A percentile compares a stretch with the other conserved stretches of the same genome.
phyloP scores from a whole-genome alignment of 1,139 yeast species.

The Diutina rugosa region DNA sequence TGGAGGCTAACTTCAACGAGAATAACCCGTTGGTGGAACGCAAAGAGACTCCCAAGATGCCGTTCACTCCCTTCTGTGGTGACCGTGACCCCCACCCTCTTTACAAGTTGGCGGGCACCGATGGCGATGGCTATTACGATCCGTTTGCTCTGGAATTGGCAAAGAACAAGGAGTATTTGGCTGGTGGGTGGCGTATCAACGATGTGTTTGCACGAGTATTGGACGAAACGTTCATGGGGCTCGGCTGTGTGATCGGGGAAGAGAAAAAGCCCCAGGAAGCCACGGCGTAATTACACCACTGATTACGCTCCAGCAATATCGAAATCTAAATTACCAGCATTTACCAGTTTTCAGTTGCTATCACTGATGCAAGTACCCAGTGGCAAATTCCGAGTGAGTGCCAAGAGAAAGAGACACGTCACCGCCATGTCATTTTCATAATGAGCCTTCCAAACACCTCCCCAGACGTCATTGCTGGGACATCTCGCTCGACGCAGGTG shows the following conservation, averaged over 20 bases:
- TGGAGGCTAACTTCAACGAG: constrained; percentile 25
- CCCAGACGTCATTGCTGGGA: too few relatives aligned
- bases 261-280: constrained; percentile 30
- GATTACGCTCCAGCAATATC: too few relatives aligned
- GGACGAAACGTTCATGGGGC: constrained; percentile 81
- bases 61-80: constrained; percentile 92
- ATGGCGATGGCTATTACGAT: constrained; percentile 21
- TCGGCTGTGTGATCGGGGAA: constrained; percentile 64
- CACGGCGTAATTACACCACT: background rate
- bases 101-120: background rate
- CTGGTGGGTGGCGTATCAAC: constrained; percentile 74
- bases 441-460: too few relatives aligned
- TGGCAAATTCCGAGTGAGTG: too few relatives aligned
- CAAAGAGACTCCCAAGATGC: constrained; percentile 24
- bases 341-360: too few relatives aligned
- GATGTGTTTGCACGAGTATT: constrained; percentile 64
- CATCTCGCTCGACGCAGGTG: too few relatives aligned
- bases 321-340: too few relatives aligned
- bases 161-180: constrained; percentile 57
- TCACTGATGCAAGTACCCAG: background rate
- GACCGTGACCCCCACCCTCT: constrained; percentile 49
- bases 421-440: too few relatives aligned
- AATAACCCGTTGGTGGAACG: constrained; percentile 3
- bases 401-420: too few relatives aligned
- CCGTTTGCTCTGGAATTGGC: constrained; percentile 41